Percentiles rank a stretch among this genome's conserved stretches.
These are phyloP conservation scores for Canna indica DNA, from an alignment of 176 grass and related monocot genomes.

Conservation along the genomic window DNA sequence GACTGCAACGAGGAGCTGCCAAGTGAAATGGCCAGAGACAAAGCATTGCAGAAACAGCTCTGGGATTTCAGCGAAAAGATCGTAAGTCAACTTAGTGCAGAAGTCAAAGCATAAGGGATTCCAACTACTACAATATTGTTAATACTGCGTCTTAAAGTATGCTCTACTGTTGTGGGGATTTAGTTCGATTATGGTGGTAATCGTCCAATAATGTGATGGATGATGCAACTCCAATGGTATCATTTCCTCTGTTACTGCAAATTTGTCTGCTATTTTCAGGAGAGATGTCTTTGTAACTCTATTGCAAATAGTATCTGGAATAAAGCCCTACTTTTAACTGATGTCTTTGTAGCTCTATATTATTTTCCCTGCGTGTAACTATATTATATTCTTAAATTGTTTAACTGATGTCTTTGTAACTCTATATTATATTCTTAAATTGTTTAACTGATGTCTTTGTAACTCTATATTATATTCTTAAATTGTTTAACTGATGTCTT, in stretches of 20 bases:
- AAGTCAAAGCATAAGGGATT: not conserved
- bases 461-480: too few species aligned
- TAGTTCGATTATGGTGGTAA: not conserved
- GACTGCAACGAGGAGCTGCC: constrained; percentile 76
- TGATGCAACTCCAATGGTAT: not conserved
- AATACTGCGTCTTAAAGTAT: not conserved
- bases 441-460: too few species aligned
- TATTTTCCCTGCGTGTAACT: too few species aligned
- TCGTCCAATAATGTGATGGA: not conserved
- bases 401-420: too few species aligned
- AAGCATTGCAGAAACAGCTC: constrained; percentile 40
- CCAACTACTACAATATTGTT: not conserved
- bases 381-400: too few species aligned
- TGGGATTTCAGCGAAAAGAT: constrained; percentile 80
- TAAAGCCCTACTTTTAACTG: too few species aligned
- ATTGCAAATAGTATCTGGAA: too few species aligned
- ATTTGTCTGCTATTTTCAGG: not conserved
- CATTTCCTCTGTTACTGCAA: not conserved
- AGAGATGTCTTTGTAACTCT: too few species aligned
- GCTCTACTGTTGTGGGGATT: not conserved
- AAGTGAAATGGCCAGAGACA: constrained; percentile 11
- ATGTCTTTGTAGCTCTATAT: too few species aligned
- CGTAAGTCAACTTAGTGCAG: constrained; percentile 41
- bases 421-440: too few species aligned
- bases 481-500: too few species aligned